These are phyloP conservation scores for Solanum virginianum DNA, from an alignment of 257 asterid genomes.

Conservation along the genomic window DNA sequence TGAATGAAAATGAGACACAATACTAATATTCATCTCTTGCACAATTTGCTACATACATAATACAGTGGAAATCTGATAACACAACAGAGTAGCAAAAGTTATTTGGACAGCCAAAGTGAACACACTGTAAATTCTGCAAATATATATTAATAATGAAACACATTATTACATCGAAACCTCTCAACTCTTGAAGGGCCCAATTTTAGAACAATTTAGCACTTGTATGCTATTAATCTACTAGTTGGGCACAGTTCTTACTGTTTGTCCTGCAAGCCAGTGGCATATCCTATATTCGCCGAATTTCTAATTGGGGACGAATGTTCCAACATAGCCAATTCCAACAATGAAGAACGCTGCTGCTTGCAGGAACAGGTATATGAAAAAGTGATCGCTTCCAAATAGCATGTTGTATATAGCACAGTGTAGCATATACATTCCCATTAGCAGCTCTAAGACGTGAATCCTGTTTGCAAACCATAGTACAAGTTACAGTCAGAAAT, in stretches of 20 bases:
- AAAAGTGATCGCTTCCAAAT: slow-evolving; percentile 53
- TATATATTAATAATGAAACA: neutral
- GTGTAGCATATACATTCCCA: slow-evolving; percentile 71
- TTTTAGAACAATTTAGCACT: neutral
- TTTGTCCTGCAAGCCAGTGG: neutral
- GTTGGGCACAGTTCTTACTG: neutral
- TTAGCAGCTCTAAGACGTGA: slow-evolving; percentile 55
- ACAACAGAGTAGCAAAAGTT: neutral
- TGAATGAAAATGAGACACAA: neutral
- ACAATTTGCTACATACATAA: neutral
- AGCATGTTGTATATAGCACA: slow-evolving; percentile 73
- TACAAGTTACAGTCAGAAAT: neutral
- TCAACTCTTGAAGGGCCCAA: neutral
- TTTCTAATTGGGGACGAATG: slow-evolving; percentile 46
- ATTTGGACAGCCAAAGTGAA: neutral
- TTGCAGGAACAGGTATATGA: slow-evolving; percentile 65
- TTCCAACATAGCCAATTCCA: slow-evolving; percentile 65
- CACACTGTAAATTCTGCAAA: neutral
- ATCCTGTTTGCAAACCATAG: slow-evolving; percentile 32
- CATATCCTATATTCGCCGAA: neutral
- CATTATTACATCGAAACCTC: neutral
- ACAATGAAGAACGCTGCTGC: slow-evolving; percentile 66
- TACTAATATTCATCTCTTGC: neutral
- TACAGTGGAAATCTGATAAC: neutral
- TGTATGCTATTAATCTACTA: neutral